Evolutionary conservation across 75 land plant species (phyloP), one percentile per base, ranked within the genome.

Genomic region (Azolla pinnata): DNA sequence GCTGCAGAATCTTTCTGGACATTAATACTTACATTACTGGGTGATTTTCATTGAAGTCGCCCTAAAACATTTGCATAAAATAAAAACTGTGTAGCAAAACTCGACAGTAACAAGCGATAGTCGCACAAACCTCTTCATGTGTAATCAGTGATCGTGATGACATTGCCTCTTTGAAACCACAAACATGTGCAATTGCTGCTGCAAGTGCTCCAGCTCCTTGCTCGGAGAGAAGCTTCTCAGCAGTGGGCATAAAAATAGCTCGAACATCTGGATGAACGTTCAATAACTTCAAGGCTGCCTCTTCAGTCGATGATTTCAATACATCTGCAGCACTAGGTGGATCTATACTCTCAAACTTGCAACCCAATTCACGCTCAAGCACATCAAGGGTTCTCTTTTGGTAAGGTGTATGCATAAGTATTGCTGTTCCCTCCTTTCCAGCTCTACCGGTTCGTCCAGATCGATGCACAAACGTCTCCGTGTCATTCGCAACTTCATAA

Each of bases 371-470:
- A 56, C 82, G 83, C 63, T 93, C 98, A 62, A 93, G 77, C 40
- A 72, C 67, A 63, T 65, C 73, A 35, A 93, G 61, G 14, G 83
- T 88, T 62, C 96, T 71, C 70, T 75, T 65, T 56, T 89, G 89
- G 56, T 71, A 76, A 59, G 54, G 60, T 12, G 96, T 79, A 60
- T 74, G 86, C 87, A 93, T 76, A 31, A 93, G 53, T 49, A 93
- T 77, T 20, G 96, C 86, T 54, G 62, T 75, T 38, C 98, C 98
- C 60, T 75, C 80, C 64, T 93, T 93, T 32, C 98, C 98, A 58
- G 98, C 98, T 57, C 98, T 88, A 18, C 98, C 98, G 54, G 98
- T 93, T 23, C 98, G 84, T 16, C 98, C 98, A 66, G 98, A 86
- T 3, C 98, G 98, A 62, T 93, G 98, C 7, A 93, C 98, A 81